Evolutionary conservation across 2,329 filamentous ascomycete genomes (phyloP).

Genomic region (Thielaviopsis ethacetica): DNA sequence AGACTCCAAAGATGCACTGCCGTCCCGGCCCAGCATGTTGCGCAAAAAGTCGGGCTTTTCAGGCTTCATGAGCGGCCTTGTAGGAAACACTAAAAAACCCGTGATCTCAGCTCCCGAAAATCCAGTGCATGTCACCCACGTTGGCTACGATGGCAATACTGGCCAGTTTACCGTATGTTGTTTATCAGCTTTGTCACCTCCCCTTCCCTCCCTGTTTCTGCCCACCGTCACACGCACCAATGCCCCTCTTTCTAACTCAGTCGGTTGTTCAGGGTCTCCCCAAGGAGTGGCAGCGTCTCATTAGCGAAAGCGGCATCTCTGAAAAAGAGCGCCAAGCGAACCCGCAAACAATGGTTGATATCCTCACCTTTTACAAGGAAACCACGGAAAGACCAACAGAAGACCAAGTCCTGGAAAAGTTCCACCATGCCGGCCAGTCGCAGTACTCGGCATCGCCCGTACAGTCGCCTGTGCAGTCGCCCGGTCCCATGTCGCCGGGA

Average conservation of each 20-base stretch:
- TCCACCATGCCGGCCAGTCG: slow-evolving; percentile 62
- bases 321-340: slow-evolving; percentile 93
- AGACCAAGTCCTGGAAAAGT: slow-evolving; percentile 88
- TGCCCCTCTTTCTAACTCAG: slow-evolving; percentile 2
- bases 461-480: slow-evolving; percentile 26
- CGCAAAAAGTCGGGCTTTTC: slow-evolving; percentile 83
- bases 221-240: slow-evolving; percentile 12
- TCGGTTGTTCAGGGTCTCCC: slow-evolving; percentile 53
- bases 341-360: slow-evolving; percentile 87
- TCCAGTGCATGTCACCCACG: slow-evolving; percentile 92
- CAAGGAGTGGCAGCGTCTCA: slow-evolving; percentile 92
- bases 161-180: slow-evolving; percentile 81
- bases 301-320: slow-evolving; percentile 90
- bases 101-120: slow-evolving; percentile 97
- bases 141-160: slow-evolving; percentile 90
- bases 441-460: slow-evolving; percentile 27
- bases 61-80: slow-evolving; percentile 67
- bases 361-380: slow-evolving; percentile 94
- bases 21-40: slow-evolving; percentile 32
- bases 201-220: slow-evolving; percentile 12
- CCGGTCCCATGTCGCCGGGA: slow-evolving; percentile 29
- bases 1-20: slow-evolving; percentile 17
- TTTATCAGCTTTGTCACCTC: slow-evolving; percentile 8
- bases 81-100: slow-evolving; percentile 75
- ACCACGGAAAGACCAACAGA: slow-evolving; percentile 67